These are phyloP conservation scores for Cladophialophora carrionii DNA, from an alignment of 2,329 filamentous ascomycete genomes.

Conservation along the genomic window DNA sequence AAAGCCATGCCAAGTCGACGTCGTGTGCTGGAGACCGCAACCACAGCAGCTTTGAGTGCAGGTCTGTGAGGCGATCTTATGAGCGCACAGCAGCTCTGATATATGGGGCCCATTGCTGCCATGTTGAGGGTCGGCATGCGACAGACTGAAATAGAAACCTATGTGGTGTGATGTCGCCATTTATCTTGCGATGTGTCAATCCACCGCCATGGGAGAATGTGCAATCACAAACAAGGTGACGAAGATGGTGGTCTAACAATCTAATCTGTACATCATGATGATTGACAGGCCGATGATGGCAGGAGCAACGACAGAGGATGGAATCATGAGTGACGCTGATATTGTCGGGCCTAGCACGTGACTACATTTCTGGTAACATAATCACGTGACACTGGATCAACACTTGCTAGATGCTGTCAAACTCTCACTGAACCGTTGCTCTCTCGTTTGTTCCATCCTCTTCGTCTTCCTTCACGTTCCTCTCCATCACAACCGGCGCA, in stretches of 20 bases:
- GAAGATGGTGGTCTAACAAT: not conserved
- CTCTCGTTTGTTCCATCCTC: not conserved
- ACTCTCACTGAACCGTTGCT: not conserved
- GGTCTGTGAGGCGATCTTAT: not conserved
- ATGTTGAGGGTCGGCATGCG: not conserved
- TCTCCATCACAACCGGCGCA: not conserved
- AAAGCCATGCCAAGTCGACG: not conserved
- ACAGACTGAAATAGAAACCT: not conserved
- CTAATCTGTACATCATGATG: not conserved
- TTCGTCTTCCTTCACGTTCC: not conserved
- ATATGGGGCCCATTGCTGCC: not conserved
- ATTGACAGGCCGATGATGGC: not conserved
- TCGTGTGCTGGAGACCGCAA: not conserved
- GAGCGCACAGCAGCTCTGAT: not conserved
- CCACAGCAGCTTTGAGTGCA: not conserved
- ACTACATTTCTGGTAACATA: rapidly evolving
- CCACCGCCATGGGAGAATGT: not conserved
- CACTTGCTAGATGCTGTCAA: not conserved
- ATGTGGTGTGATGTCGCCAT: not conserved
- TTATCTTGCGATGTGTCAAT: not conserved
- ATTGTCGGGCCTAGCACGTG: not conserved
- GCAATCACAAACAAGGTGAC: not conserved
- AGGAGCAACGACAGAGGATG: not conserved
- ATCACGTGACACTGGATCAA: not conserved
- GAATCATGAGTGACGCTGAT: not conserved